phyloP scores from a whole-genome alignment of 2,329 filamentous ascomycete species.

The Penicillium capsulatum region DNA sequence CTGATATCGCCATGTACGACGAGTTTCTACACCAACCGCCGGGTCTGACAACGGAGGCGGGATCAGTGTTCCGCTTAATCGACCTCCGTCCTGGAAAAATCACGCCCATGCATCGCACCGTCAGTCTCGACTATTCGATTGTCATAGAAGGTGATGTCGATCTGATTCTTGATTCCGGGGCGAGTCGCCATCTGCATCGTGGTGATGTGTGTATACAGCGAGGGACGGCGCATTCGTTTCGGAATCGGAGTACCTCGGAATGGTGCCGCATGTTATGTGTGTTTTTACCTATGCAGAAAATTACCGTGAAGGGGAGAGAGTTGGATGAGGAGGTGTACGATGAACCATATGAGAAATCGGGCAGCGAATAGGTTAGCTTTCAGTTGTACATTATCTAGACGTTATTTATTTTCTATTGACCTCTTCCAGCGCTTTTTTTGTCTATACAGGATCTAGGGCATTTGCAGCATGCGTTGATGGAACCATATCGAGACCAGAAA shows the following conservation, averaged over 20 bases:
- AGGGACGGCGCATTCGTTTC: constrained; percentile 31
- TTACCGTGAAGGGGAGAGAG: constrained; percentile 48
- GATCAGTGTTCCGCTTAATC: constrained; percentile 34
- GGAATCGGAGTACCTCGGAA: constrained; percentile 23
- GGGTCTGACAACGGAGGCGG: constrained; percentile 29
- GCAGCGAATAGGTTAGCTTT: too few relatives aligned
- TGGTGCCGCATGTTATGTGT: constrained; percentile 34
- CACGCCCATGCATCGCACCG: constrained; percentile 37
- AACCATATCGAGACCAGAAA: too few relatives aligned
- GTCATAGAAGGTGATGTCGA: constrained; percentile 38
- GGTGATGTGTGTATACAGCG: constrained; percentile 37
- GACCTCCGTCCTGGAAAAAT: constrained; percentile 33
- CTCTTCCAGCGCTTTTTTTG: too few relatives aligned
- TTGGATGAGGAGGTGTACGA: constrained; percentile 46
- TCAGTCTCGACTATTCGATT: constrained; percentile 38
- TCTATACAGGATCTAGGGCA: too few relatives aligned
- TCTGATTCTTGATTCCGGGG: constrained; percentile 35
- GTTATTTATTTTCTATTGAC: too few relatives aligned
- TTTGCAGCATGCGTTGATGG: too few relatives aligned
- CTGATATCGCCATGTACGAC: constrained; percentile 33
- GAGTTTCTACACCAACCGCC: constrained; percentile 33
- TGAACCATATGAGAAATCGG: constrained; percentile 19
- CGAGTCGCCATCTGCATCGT: constrained; percentile 27
- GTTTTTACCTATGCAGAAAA: constrained; percentile 28
- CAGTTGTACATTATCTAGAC: too few relatives aligned